Percentiles rank a stretch among this genome's conserved stretches.
Evolutionary conservation across 495 filamentous ascomycete species (phyloP).

Genomic region (Aspergillus taichungensis): DNA sequence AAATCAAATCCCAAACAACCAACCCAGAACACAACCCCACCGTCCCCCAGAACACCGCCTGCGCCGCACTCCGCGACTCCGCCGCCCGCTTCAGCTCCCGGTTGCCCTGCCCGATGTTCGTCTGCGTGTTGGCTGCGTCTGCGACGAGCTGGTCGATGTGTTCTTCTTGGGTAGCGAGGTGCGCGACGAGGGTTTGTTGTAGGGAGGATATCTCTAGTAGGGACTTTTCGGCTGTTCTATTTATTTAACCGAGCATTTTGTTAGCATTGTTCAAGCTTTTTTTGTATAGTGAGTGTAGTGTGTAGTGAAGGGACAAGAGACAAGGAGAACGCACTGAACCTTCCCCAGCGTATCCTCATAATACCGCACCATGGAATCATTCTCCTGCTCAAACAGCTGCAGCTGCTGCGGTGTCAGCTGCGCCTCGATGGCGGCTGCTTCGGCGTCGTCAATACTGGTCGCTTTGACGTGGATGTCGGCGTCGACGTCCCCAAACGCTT

Average conservation of each 20-base stretch:
- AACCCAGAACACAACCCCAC: conserved; percentile 72
- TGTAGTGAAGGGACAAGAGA: conserved; percentile 1
- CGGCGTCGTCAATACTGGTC: conserved; percentile 28
- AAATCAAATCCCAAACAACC: conserved; percentile 88
- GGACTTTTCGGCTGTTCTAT: conserved; percentile 80
- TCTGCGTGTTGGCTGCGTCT: conserved; percentile 69
- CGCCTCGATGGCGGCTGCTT: conserved; percentile 43
- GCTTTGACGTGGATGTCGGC: conserved; percentile 8
- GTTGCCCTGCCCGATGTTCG: conserved; percentile 85
- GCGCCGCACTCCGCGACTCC: conserved; percentile 72
- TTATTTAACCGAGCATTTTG: background rate
- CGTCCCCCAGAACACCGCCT: conserved; percentile 81
- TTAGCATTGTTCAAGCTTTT: background rate
- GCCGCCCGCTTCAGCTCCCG: conserved; percentile 81
- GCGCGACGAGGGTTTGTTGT: conserved; percentile 76
- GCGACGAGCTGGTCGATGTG: conserved; percentile 82
- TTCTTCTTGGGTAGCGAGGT: conserved; percentile 75
- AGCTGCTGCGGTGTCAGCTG: conserved; percentile 73
- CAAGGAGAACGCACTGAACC: conserved; percentile 59
- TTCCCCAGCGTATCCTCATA: conserved; percentile 88
- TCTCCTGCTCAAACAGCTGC: conserved; percentile 90
- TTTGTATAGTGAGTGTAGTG: too few species aligned
- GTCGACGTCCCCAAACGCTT: background rate
- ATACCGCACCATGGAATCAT: conserved; percentile 82
- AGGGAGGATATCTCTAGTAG: conserved; percentile 88